These are phyloP conservation scores for Colletotrichum musicola DNA, from an alignment of 2,329 filamentous ascomycete genomes.

Conservation along the genomic window DNA sequence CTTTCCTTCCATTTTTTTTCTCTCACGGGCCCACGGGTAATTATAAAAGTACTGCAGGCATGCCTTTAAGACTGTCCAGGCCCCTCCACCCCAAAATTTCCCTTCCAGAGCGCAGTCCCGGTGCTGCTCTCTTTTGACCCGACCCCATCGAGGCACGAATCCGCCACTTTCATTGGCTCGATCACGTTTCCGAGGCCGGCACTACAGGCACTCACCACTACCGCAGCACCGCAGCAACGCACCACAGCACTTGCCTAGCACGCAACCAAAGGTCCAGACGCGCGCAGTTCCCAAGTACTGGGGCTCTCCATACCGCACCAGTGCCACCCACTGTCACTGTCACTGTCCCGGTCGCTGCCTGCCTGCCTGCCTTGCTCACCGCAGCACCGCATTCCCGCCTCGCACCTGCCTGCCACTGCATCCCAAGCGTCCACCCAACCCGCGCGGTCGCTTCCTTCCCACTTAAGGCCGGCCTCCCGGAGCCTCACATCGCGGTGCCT, in stretches of 20 bases:
- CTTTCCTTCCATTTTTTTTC: constrained; percentile 40
- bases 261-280: no score
- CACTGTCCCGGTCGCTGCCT: no score
- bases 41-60: constrained; percentile 41
- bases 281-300: no score
- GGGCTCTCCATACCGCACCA: no score
- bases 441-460: constrained; percentile 14
- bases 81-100: constrained; percentile 40
- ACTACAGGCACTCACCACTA: constrained; percentile 29
- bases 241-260: not conserved
- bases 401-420: constrained; percentile 33
- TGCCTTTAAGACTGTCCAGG: constrained; percentile 39
- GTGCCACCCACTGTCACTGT: no score
- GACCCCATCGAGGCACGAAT: constrained; percentile 25
- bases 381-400: constrained; percentile 39
- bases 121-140: constrained; percentile 33
- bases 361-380: constrained; percentile 5
- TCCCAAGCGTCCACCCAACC: constrained; percentile 19
- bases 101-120: constrained; percentile 39
- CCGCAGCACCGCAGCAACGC: not conserved
- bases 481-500: constrained; percentile 18
- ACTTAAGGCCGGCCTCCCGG: constrained; percentile 24
- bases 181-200: not conserved
- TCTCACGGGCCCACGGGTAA: constrained; percentile 40
- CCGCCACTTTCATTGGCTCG: constrained; percentile 18